Evolutionary conservation across 805 yeast species (phyloP), one percentile per base, ranked within the genome.

Genomic region (Wickerhamomyces hampshirensis): DNA sequence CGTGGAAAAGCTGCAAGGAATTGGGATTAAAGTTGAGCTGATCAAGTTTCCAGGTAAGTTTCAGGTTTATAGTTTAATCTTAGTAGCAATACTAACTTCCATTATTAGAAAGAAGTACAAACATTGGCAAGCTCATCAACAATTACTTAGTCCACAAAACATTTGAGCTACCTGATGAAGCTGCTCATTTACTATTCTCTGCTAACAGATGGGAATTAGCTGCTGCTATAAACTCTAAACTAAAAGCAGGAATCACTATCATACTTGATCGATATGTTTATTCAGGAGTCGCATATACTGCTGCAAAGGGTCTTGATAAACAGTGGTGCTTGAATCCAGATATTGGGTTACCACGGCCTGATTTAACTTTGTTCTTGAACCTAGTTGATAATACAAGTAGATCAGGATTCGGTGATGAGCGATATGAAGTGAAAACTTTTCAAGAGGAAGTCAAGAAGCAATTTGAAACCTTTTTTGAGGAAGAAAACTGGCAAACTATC

Each of bases 131-230:
- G 40, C 61, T 88, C 46, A 89, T 93, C 50, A 75, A 93, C 58
- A 57, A 67, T 36, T 93, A 88, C 55, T 66, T 93, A 18, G 69
- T 74, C 0, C 70, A 77, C 44, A 60, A 64, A 16, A 38, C 56
- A 1, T 71, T 73, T 42, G 43, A 60, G 6, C 56, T 88, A 14
- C 73, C 79, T 13, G 96, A 89, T 52, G 80, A 87, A 56, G 68
- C 95, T 0, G 81, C 88, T 5, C 99, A 93, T 59, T 65, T 93
- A 17, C 63, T 93, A 23, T 93, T 93, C 58, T 77, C 88, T 47
- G 96, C 98, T 2, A 93, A 93, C 52, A 65, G 99, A 44, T 93
- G 99, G 99, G 99, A 93, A 56, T 50, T 76, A 16, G 71, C 69
- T 2, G 58, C 64, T 1, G 55, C 58, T 4, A 76, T 93, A 5